These are phyloP conservation scores for Sclerotinia glacialis DNA, from an alignment of 2,329 filamentous ascomycete genomes.

Conservation along the genomic window DNA sequence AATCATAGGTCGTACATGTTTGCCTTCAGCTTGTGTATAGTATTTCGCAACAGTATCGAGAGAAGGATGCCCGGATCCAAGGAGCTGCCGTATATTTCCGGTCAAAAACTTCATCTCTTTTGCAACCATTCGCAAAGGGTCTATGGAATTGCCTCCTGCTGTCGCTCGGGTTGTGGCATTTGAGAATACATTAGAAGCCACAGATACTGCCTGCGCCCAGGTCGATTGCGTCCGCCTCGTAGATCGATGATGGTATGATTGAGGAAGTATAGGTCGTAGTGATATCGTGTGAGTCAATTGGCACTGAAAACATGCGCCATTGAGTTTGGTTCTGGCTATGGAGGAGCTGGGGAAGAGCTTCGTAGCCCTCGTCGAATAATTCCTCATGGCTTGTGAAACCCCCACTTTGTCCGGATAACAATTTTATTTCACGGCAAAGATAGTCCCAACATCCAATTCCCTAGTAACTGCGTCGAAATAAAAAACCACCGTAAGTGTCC, in stretches of 20 bases:
- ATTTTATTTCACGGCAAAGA: not conserved
- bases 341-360: slow-evolving; percentile 44
- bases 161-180: slow-evolving; percentile 59
- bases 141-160: slow-evolving; percentile 69
- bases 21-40: slow-evolving; percentile 94
- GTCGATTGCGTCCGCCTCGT: slow-evolving; percentile 57
- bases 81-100: slow-evolving; percentile 87
- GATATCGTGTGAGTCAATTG: slow-evolving; percentile 33
- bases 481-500: not conserved
- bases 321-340: slow-evolving; percentile 40
- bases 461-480: not conserved
- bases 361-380: slow-evolving; percentile 51
- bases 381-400: slow-evolving; percentile 47
- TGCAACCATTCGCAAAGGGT: slow-evolving; percentile 84
- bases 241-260: slow-evolving; percentile 38
- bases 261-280: slow-evolving; percentile 23
- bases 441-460: not conserved
- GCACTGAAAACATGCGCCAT: slow-evolving; percentile 45
- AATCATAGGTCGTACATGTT: slow-evolving; percentile 91
- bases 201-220: slow-evolving; percentile 71
- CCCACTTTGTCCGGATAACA: slow-evolving; percentile 4
- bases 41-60: slow-evolving; percentile 96
- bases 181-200: slow-evolving; percentile 67
- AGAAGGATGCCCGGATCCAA: slow-evolving; percentile 91
- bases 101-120: slow-evolving; percentile 97